Base-by-base conservation (phyloP, 2,329 filamentous ascomycete genomes). In the Arachnopeziza araneosa region DNA sequence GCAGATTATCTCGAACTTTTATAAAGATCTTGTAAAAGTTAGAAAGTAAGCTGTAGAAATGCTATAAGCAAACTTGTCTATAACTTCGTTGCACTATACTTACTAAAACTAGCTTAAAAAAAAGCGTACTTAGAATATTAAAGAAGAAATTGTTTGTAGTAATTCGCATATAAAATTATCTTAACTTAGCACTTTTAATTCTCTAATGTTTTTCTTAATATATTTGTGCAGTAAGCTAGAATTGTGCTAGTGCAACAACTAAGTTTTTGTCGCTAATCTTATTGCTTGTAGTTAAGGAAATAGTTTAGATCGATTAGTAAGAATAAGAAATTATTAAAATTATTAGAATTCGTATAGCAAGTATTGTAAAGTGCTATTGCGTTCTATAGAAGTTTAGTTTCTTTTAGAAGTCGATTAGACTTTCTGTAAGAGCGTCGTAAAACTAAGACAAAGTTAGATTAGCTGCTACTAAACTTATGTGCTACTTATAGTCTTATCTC, bases 261-360 rank as follows among this genome's bases (percentile, higher is more conserved):
- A 1, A 66, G 55, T 63, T 49, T 64, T 58, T 54, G 57, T 55
- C 59, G 56, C 51, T 53, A 59, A 57, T 63, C 64, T 62, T 64
- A 54, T 60, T 50, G 56, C 52, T 66, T 54, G 50, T 63, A 63
- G 44, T 66, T 59, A 9, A 64, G 56, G 56, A 64, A 66, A 57
- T 66, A 64, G 14, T 64, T 52, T 49, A 66, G 57, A 62, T 66
- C 55, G 56, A 52, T 64, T 60, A 54, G 63, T 59, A 66, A 56
- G 59, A 64, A 61, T 50, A 65, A 64, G 62, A 66, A 64, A 57
- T 62, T 63, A 53, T 63, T 62, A 53, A 62, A 50, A 62, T 62
- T 32, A 32, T 65, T 57, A 44, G 62, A 63, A 60, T 63, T 65
- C 55, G 57, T 60, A 56, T 65, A 50, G 54, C 59, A 65, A 54